Evolutionary conservation across 1,284 basidiomycete genomes (phyloP).

Genomic region (Sanghuangporus sanghuang): DNA sequence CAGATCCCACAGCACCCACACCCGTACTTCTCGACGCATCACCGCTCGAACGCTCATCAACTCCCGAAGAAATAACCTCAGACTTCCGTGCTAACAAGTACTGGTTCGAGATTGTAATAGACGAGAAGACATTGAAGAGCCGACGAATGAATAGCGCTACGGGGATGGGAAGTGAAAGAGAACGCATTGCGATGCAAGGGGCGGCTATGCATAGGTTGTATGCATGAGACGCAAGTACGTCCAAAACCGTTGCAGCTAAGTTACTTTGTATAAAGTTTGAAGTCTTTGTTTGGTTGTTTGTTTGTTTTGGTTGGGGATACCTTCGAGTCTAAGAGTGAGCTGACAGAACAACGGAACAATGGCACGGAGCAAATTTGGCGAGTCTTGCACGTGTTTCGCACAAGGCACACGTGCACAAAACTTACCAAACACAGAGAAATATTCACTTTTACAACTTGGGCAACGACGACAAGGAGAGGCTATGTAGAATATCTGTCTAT

Average conservation of each 20-base stretch:
- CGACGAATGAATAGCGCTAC: slow-evolving; percentile 56
- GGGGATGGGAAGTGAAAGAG: slow-evolving; percentile 52
- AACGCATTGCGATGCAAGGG: slow-evolving; percentile 37
- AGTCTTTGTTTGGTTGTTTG: background rate
- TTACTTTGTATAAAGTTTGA: background rate
- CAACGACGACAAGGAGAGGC: too few relatives aligned
- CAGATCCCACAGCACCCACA: background rate
- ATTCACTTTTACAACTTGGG: background rate
- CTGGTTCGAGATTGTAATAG: slow-evolving; percentile 60
- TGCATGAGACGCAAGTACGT: background rate
- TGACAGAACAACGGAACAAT: background rate
- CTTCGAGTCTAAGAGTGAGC: background rate
- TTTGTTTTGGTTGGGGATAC: background rate
- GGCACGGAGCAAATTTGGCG: background rate
- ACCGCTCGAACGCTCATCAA: background rate
- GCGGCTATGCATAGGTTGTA: background rate
- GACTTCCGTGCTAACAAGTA: slow-evolving; percentile 38
- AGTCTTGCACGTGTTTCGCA: background rate
- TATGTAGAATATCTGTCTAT: too few relatives aligned
- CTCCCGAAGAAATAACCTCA: background rate
- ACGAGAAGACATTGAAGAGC: slow-evolving; percentile 60
- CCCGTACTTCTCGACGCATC: background rate
- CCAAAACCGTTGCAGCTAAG: background rate
- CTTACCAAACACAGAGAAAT: background rate
- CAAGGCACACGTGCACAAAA: background rate